These are phyloP conservation scores for Anthracocystis panici-leucophaei DNA, from an alignment of 1,284 basidiomycete species.

Conservation along the genomic window DNA sequence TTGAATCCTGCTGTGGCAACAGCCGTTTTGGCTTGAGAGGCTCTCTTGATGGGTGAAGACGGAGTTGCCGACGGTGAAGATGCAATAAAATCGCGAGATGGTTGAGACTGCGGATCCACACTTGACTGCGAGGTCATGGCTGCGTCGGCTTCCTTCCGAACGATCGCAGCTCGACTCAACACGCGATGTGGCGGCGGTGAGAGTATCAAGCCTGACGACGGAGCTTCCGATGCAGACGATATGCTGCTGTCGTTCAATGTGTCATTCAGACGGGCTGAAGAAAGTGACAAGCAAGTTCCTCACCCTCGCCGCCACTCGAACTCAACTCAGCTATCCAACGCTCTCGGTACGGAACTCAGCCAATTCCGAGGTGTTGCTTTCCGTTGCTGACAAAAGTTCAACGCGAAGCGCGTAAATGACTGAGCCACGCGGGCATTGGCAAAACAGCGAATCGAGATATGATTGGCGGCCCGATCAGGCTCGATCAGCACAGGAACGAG, in stretches of 20 bases:
- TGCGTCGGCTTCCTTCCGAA: neutral
- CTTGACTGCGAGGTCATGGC: slow-evolving; percentile 40
- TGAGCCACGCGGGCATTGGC: slow-evolving; percentile 6
- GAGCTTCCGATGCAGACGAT: neutral
- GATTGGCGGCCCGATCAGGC: neutral
- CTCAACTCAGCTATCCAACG: slow-evolving; percentile 16
- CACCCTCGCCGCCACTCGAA: slow-evolving; percentile 8
- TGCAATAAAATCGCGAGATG: slow-evolving; percentile 46
- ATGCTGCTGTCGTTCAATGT: neutral
- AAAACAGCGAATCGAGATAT: neutral
- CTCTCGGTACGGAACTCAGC: neutral
- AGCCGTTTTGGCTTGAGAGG: neutral
- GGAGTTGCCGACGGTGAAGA: slow-evolving; percentile 48
- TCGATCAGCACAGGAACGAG: neutral
- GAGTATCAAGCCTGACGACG: neutral
- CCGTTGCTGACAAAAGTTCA: slow-evolving; percentile 9
- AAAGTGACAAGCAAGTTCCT: neutral
- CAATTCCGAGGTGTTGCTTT: slow-evolving; percentile 6
- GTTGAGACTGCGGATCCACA: slow-evolving; percentile 31
- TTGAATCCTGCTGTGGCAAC: neutral
- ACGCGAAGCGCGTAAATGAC: slow-evolving; percentile 22
- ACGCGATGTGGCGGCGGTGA: neutral
- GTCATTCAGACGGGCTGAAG: neutral
- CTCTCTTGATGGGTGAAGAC: slow-evolving; percentile 21
- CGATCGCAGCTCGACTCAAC: neutral